These are phyloP conservation scores for Cladosporium sp. DNA, from an alignment of 2,329 filamentous ascomycete species.

Conservation along the genomic window DNA sequence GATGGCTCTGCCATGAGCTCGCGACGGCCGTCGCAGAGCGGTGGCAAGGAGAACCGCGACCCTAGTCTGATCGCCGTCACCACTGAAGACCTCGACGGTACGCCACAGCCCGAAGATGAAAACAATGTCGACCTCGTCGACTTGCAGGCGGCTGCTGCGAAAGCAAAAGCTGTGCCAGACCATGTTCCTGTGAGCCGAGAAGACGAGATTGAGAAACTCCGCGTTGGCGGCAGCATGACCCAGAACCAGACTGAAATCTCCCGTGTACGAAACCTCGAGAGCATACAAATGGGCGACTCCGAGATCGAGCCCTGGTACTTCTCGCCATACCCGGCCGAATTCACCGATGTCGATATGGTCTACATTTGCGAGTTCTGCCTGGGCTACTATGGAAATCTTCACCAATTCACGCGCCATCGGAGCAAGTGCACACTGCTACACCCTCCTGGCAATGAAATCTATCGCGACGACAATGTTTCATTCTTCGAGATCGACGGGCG, in stretches of 20 bases:
- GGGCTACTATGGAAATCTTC: conserved; percentile 81
- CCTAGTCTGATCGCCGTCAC: conserved; percentile 46
- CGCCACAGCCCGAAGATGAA: conserved; percentile 55
- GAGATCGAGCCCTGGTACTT: conserved; percentile 99
- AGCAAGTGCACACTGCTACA: conserved; percentile 88
- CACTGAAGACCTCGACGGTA: conserved; percentile 51
- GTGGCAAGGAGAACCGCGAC: conserved; percentile 63
- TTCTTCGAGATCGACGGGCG: conserved; percentile 98
- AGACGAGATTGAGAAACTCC: conserved; percentile 93
- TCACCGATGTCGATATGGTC: conserved; percentile 84
- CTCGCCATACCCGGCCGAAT: conserved; percentile 89
- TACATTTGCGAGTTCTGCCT: conserved; percentile 98
- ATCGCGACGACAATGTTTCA: conserved; percentile 88
- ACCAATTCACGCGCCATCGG: conserved; percentile 82
- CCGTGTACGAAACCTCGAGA: conserved; percentile 90
- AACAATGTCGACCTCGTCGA: conserved; percentile 56
- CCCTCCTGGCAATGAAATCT: conserved; percentile 96
- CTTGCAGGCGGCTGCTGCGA: conserved; percentile 54
- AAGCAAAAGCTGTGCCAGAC: conserved; percentile 54
- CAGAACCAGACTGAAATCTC: conserved; percentile 97
- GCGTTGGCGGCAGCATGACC: conserved; percentile 95
- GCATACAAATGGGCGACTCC: conserved; percentile 88
- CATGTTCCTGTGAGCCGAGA: conserved; percentile 68
- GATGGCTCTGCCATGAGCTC: conserved; percentile 59
- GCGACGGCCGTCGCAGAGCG: conserved; percentile 55